Conservation (phyloP, 176 grass and related monocot genomes). For the Raddia distichophylla region DNA sequence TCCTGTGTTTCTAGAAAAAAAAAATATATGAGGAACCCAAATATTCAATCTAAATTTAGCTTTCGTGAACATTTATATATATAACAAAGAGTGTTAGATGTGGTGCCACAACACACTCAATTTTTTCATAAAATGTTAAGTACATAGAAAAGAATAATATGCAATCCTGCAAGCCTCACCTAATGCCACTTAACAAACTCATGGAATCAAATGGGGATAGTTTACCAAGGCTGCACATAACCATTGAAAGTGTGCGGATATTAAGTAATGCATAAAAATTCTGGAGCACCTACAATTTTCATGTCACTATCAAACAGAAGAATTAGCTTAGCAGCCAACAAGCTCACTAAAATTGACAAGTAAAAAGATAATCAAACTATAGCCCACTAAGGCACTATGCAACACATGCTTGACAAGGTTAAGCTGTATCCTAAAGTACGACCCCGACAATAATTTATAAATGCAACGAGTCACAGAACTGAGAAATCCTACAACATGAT, state of each 20-base stretch:
- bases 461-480: neutral
- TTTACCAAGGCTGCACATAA: constrained; percentile 8
- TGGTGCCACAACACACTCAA: too few species aligned
- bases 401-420: constrained; percentile 16
- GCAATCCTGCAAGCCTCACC: neutral
- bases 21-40: too few species aligned
- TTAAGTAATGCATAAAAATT: neutral
- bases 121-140: too few species aligned
- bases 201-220: neutral
- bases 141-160: constrained; percentile 5
- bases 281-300: neutral
- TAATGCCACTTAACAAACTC: neutral
- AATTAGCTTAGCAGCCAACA: constrained; percentile 17
- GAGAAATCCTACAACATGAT: neutral
- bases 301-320: constrained; percentile 4
- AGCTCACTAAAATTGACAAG: neutral
- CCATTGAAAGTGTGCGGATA: constrained; percentile 1
- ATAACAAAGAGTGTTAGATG: too few species aligned
- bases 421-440: neutral
- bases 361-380: neutral
- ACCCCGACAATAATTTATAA: neutral
- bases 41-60: too few species aligned
- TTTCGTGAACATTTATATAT: too few species aligned
- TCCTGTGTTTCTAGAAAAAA: too few species aligned
- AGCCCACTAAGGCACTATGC: neutral